These are phyloP conservation scores for Funneliformis mosseae DNA, from an alignment of 192 early-diverging fungal species.

Conservation along the genomic window DNA sequence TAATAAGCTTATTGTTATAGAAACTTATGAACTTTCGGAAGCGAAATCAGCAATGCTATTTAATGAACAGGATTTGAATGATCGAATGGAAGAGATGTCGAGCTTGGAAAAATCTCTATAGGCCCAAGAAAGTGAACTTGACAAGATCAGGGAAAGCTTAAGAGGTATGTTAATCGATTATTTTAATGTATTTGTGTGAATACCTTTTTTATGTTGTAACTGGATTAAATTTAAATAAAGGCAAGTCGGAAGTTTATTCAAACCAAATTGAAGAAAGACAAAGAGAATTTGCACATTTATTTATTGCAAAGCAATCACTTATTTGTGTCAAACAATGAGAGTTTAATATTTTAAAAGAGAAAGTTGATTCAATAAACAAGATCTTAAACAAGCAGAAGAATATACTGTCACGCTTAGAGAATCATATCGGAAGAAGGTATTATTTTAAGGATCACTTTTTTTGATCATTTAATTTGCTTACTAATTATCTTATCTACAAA, in stretches of 20 bases:
- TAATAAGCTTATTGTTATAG: too few species aligned
- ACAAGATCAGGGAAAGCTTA: slow-evolving; percentile 77
- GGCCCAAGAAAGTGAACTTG: slow-evolving; percentile 69
- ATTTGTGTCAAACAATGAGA: slow-evolving; percentile 70
- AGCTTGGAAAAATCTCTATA: slow-evolving; percentile 64
- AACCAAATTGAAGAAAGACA: slow-evolving; percentile 84
- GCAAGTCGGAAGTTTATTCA: slow-evolving; percentile 86
- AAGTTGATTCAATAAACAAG: slow-evolving; percentile 52
- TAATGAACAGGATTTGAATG: slow-evolving; percentile 64
- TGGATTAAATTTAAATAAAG: slow-evolving; percentile 33
- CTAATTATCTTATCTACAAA: slow-evolving; percentile 39
- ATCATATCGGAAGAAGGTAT: slow-evolving; percentile 43
- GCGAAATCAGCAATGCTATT: slow-evolving; percentile 69
- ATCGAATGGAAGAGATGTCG: slow-evolving; percentile 58
- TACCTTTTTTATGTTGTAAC: neutral
- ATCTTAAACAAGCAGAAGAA: slow-evolving; percentile 64
- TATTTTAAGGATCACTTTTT: slow-evolving; percentile 16
- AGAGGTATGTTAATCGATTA: slow-evolving; percentile 36
- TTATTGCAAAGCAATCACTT: slow-evolving; percentile 25
- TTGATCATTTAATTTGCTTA: slow-evolving; percentile 41
- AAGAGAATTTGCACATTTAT: slow-evolving; percentile 71
- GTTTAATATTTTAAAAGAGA: slow-evolving; percentile 71
- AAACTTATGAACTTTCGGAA: slow-evolving; percentile 59
- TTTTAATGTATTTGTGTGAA: neutral
- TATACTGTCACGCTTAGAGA: slow-evolving; percentile 52